Evolutionary conservation across 2,329 filamentous ascomycete species (phyloP).

Genomic region (Beauveria scarabaeidicola): DNA sequence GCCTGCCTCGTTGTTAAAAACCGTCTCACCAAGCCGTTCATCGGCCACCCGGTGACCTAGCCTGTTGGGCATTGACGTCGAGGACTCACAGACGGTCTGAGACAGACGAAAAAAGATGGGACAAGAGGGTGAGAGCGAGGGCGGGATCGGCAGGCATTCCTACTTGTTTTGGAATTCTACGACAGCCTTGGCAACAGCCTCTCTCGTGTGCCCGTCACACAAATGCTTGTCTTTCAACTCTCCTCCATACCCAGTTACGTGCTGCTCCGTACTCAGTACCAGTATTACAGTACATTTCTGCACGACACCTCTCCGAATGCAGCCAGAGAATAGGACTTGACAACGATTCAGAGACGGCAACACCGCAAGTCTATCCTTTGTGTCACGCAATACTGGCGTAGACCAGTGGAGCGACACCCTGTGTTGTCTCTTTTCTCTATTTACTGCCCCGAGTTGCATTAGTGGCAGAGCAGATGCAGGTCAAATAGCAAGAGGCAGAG

Average conservation of each 20-base stretch:
- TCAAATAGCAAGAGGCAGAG: neutral
- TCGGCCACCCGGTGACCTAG: neutral
- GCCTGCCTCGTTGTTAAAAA: too few relatives aligned
- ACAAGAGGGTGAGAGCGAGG: neutral
- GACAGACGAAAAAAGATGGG: neutral
- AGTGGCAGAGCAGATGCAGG: neutral
- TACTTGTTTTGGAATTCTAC: neutral
- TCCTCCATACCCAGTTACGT: too few relatives aligned
- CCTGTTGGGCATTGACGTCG: too few relatives aligned
- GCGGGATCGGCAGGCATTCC: neutral
- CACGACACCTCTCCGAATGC: neutral
- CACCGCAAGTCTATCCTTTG: neutral
- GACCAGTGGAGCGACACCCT: neutral
- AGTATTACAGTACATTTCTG: neutral
- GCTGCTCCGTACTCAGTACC: too few relatives aligned
- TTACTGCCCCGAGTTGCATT: neutral
- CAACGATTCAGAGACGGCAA: neutral
- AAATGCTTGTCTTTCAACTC: neutral
- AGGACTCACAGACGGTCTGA: too few relatives aligned
- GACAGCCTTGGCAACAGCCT: neutral
- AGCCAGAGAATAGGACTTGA: neutral
- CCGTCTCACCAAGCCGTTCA: neutral
- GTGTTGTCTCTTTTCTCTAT: slow-evolving; percentile 3
- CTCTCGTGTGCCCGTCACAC: neutral
- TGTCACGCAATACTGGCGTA: neutral